Conservation (phyloP, 768 basidiomycete species). For the Coprinopsis marcescibilis region DNA sequence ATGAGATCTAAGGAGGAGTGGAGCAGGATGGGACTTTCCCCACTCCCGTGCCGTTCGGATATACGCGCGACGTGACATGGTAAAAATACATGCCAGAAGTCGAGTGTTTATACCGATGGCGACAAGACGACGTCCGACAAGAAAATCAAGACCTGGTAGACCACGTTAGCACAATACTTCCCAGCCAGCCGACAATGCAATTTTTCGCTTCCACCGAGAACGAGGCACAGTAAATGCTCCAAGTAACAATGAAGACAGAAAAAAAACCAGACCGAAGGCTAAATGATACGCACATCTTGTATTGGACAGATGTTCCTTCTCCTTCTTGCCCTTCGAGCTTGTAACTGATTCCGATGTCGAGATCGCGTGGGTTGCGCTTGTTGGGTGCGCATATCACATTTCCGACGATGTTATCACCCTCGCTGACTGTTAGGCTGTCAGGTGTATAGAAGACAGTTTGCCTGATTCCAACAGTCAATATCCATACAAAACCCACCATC, state of each 20-base stretch:
- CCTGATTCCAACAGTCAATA: conserved; percentile 31
- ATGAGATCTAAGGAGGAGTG: no score
- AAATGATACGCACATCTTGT: conserved; percentile 77
- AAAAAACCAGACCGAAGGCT: conserved; percentile 22
- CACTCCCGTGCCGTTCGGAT: no score
- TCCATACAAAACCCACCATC: neutral
- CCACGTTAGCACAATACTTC: conserved; percentile 50
- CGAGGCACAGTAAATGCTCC: conserved; percentile 3
- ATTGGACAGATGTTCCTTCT: conserved; percentile 42
- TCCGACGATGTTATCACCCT: conserved; percentile 73
- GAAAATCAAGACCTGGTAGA: conserved; percentile 68
- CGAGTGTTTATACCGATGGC: no score
- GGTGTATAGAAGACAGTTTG: conserved; percentile 99
- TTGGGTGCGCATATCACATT: conserved; percentile 80
- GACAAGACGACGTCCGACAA: no score
- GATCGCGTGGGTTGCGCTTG: conserved; percentile 86
- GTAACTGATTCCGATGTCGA: conserved; percentile 86
- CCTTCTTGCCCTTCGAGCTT: conserved; percentile 33
- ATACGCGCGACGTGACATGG: no score
- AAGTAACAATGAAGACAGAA: conserved; percentile 13
- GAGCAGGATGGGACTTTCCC: no score
- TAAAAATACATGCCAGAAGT: no score
- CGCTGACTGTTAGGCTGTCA: conserved; percentile 59
- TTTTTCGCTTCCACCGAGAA: neutral
- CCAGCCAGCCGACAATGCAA: neutral